Evolutionary conservation across 2,329 filamentous ascomycete genomes (phyloP).

Genomic region (Arthroderma sp.): DNA sequence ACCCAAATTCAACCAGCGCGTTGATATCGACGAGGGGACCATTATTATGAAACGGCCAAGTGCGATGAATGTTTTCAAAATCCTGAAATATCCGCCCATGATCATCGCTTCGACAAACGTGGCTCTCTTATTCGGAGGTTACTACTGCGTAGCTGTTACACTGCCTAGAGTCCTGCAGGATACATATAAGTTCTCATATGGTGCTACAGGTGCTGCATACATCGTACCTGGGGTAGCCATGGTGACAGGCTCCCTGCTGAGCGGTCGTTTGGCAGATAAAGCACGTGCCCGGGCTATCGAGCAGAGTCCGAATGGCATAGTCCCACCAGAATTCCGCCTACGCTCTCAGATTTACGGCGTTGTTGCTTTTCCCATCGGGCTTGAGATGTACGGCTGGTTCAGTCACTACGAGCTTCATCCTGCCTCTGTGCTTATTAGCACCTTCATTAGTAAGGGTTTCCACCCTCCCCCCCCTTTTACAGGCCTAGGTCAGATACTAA

Average conservation of each 20-base stretch:
- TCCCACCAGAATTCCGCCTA: background rate
- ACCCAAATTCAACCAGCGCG: background rate
- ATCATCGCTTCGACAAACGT: background rate
- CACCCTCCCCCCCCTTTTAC: background rate
- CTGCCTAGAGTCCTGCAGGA: background rate
- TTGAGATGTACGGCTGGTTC: conserved; percentile 3
- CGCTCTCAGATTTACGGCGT: conserved; percentile 1
- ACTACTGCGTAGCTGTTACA: conserved; percentile 1
- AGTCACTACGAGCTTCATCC: background rate
- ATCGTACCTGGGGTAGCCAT: conserved; percentile 1
- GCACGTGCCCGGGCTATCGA: background rate
- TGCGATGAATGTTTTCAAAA: background rate
- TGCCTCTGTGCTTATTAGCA: background rate
- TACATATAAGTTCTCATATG: background rate
- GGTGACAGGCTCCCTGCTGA: background rate
- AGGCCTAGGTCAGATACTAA: background rate
- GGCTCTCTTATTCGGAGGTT: background rate
- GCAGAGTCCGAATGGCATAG: background rate
- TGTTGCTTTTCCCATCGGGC: background rate
- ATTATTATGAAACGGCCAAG: background rate
- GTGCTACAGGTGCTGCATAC: background rate
- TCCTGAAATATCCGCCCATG: conserved; percentile 1
- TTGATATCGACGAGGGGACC: no score
- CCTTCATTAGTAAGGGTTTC: conserved; percentile 4
- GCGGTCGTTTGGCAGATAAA: conserved; percentile 1